Evolutionary conservation across 2,329 filamentous ascomycete species (phyloP).

Genomic region (Clarireedia hainanense): DNA sequence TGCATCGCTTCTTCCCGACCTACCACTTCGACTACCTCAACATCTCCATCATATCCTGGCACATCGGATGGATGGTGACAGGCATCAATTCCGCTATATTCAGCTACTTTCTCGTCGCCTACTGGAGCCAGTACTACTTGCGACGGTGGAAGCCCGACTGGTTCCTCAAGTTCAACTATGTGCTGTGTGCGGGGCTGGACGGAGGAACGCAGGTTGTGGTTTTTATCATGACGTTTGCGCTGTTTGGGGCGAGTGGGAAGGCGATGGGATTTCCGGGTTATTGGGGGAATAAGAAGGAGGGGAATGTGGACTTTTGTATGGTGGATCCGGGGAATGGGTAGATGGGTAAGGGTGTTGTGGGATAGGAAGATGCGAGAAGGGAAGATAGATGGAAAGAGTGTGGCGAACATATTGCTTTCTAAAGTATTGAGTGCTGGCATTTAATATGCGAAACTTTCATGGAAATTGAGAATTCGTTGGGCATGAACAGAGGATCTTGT

Average conservation of each 20-base stretch:
- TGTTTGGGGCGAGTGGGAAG: conserved; percentile 40
- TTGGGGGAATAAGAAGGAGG: conserved; percentile 22
- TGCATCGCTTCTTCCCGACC: conserved; percentile 49
- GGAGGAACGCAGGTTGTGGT: conserved; percentile 59
- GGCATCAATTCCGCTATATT: conserved; percentile 64
- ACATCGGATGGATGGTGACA: conserved; percentile 53
- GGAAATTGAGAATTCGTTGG: no score
- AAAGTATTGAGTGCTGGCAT: no score
- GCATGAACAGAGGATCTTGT: no score
- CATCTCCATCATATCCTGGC: conserved; percentile 59
- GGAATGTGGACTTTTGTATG: not conserved
- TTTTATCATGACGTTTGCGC: conserved; percentile 46
- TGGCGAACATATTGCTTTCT: no score
- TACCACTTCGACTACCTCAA: conserved; percentile 57
- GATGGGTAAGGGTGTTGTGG: no score
- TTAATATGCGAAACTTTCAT: no score
- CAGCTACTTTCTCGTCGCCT: conserved; percentile 58
- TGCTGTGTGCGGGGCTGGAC: conserved; percentile 65
- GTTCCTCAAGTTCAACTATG: conserved; percentile 74
- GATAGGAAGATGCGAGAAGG: no score
- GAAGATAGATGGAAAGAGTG: no score
- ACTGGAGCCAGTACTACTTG: conserved; percentile 60
- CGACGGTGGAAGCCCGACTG: conserved; percentile 45
- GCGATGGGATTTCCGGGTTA: conserved; percentile 20
- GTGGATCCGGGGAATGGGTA: not conserved